Percentiles rank a stretch among this genome's conserved stretches.
Conservation (phyloP, 495 filamentous ascomycete species). For the Durotheca rogersii region DNA sequence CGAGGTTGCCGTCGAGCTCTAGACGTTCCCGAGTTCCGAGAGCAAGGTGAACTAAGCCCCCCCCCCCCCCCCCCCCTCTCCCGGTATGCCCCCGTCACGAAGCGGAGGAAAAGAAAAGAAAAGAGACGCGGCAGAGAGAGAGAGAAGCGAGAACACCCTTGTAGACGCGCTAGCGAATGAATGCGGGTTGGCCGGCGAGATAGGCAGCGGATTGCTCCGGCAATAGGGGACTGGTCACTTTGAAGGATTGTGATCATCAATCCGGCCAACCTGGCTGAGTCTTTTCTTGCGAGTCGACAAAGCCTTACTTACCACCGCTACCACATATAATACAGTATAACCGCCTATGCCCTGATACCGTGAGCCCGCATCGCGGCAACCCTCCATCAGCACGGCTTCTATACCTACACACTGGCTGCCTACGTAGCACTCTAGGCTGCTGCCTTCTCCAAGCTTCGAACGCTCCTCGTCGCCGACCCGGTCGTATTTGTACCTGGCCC, state of each 20-base stretch:
- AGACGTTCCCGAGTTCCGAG: constrained; percentile 14
- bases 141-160: constrained; percentile 10
- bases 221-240: constrained; percentile 16
- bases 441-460: constrained; percentile 1
- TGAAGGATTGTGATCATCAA: constrained; percentile 26
- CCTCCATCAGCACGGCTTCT: not conserved
- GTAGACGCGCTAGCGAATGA: constrained; percentile 19
- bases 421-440: constrained; percentile 2
- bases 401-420: not conserved
- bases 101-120: not conserved
- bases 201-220: constrained; percentile 12
- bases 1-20: constrained; percentile 25
- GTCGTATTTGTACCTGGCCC: too few species aligned
- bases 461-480: not conserved
- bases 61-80: too few species aligned
- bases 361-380: constrained; percentile 18
- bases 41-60: too few species aligned
- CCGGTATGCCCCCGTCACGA: too few species aligned
- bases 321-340: constrained; percentile 25
- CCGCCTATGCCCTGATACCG: constrained; percentile 25
- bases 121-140: constrained; percentile 1
- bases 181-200: constrained; percentile 14
- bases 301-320: too few species aligned
- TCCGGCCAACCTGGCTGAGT: not conserved
- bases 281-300: too few species aligned